These are phyloP conservation scores for Passiflora organensis DNA, from an alignment of 345 rosid species.

Conservation along the genomic window DNA sequence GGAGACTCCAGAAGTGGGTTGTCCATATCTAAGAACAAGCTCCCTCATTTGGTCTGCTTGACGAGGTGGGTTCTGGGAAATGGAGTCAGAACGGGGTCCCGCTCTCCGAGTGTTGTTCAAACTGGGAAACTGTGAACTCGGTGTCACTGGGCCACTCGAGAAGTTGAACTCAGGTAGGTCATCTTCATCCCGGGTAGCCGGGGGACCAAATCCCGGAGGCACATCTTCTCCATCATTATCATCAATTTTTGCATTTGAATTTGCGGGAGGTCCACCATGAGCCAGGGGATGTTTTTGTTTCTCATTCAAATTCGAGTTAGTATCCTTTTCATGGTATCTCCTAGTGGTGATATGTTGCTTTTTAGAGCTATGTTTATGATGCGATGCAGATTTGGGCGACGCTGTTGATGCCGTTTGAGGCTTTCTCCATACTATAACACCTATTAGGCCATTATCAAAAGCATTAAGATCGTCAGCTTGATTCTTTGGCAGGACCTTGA, in stretches of 20 bases:
- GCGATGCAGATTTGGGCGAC: conserved; percentile 44
- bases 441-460: conserved; percentile 75
- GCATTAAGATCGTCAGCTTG: conserved; percentile 53
- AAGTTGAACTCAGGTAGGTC: conserved; percentile 89
- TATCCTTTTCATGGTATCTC: conserved; percentile 42
- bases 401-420: conserved; percentile 44
- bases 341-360: conserved; percentile 45
- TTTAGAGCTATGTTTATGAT: conserved; percentile 51
- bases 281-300: conserved; percentile 13
- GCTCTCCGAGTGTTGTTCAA: conserved; percentile 8
- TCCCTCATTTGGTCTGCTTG: conserved; percentile 67
- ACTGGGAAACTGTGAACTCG: conserved; percentile 2
- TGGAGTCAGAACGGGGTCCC: conserved; percentile 16
- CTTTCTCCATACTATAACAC: conserved; percentile 96
- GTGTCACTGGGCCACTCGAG: conserved; percentile 21
- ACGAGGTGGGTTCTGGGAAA: conserved; percentile 17
- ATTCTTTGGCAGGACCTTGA: conserved; percentile 62
- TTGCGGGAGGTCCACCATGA: conserved; percentile 11
- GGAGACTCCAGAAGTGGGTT: conserved; percentile 23
- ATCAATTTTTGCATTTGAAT: conserved; percentile 17
- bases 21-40: conserved; percentile 78
- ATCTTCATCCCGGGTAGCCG: conserved; percentile 60
- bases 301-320: conserved; percentile 25
- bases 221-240: conserved; percentile 48
- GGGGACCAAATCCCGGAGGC: conserved; percentile 92